Conservation (phyloP, 257 asterid genomes). For the Solanum chilense region DNA sequence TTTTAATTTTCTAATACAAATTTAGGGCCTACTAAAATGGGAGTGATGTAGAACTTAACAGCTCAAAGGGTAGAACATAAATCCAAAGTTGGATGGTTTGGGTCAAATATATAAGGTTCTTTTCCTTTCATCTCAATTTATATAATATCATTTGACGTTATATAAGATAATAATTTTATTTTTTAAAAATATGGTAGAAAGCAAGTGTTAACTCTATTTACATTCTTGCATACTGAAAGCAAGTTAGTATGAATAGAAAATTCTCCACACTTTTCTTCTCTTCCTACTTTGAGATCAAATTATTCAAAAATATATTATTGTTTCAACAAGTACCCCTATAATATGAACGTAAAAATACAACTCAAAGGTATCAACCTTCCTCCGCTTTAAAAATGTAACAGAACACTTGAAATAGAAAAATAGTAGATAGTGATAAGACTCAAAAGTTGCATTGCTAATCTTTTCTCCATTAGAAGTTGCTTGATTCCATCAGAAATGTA, state of each 20-base stretch:
- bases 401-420: background rate
- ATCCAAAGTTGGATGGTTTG: too few species aligned
- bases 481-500: slow-evolving; percentile 22
- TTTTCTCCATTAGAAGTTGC: background rate
- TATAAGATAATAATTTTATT: too few species aligned
- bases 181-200: background rate
- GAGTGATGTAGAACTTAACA: too few species aligned
- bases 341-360: background rate
- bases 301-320: background rate
- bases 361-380: background rate
- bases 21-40: too few species aligned
- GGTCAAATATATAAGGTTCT: too few species aligned
- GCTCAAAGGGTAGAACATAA: too few species aligned
- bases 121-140: too few species aligned
- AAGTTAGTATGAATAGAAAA: background rate
- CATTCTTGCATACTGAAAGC: background rate
- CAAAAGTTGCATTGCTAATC: background rate
- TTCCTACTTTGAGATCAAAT: background rate
- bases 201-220: background rate
- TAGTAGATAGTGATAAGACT: background rate
- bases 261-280: background rate
- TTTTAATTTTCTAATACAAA: too few species aligned
- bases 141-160: too few species aligned
- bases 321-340: background rate
- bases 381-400: background rate